These are phyloP conservation scores for Coemansia asiatica DNA, from an alignment of 192 early-diverging fungal species.

Conservation along the genomic window DNA sequence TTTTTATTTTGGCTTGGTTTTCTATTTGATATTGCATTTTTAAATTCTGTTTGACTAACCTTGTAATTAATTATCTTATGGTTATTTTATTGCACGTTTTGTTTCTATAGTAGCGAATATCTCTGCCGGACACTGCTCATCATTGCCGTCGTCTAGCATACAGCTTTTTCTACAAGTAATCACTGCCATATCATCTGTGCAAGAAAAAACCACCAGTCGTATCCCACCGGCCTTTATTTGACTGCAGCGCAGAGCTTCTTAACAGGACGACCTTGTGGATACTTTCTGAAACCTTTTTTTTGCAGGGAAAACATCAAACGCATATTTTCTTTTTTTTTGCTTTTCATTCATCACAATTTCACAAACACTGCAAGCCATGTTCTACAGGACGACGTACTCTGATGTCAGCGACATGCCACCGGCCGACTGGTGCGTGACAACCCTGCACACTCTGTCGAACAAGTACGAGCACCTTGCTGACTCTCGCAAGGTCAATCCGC, in stretches of 20 bases:
- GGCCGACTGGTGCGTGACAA: slow-evolving; percentile 51
- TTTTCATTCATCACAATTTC: not conserved
- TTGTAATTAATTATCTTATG: no score
- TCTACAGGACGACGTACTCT: slow-evolving; percentile 23
- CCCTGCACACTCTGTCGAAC: slow-evolving; percentile 41
- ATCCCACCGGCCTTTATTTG: not conserved
- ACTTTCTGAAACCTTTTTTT: slow-evolving; percentile 3
- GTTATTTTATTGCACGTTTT: not conserved
- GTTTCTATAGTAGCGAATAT: slow-evolving; percentile 7
- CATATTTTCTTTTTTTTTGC: not conserved
- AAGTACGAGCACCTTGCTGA: slow-evolving; percentile 56
- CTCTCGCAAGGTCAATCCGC: slow-evolving; percentile 53
- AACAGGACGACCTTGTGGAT: slow-evolving; percentile 3
- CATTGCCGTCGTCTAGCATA: slow-evolving; percentile 9
- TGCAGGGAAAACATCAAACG: not conserved
- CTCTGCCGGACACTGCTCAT: slow-evolving; percentile 7
- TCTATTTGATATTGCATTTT: not conserved
- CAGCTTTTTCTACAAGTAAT: slow-evolving; percentile 1
- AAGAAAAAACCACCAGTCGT: not conserved
- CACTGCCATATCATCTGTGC: slow-evolving; percentile 6
- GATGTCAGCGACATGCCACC: slow-evolving; percentile 42
- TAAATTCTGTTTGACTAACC: not conserved
- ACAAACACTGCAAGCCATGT: not conserved
- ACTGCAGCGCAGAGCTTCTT: slow-evolving; percentile 9
- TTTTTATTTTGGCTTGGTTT: not conserved